A percentile compares a stretch with the other conserved stretches of the same genome.
Evolutionary conservation across 2,329 filamentous ascomycete genomes (phyloP).

Genomic region (Aureobasidium melanogenum): DNA sequence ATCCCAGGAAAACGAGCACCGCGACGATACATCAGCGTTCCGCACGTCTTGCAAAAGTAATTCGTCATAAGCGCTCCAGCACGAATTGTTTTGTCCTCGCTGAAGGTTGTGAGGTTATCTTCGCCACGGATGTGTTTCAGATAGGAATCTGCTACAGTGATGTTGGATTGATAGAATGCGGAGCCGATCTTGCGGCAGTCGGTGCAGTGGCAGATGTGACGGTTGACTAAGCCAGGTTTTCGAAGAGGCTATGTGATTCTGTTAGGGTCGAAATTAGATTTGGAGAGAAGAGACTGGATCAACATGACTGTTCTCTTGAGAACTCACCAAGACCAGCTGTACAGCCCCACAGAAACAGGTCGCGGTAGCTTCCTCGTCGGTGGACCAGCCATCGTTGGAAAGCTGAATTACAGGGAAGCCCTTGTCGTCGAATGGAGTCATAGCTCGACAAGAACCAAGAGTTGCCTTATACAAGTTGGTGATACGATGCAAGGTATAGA

Average conservation of each 20-base stretch:
- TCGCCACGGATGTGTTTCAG: conserved; percentile 44
- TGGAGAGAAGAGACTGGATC: background rate
- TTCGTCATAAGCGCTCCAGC: conserved; percentile 49
- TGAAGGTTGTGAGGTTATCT: conserved; percentile 40
- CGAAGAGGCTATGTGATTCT: conserved; percentile 15
- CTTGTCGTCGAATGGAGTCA: background rate
- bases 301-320: too few relatives aligned
- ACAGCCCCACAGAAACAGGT: conserved; percentile 52
- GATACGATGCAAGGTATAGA: too few relatives aligned
- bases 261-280: background rate
- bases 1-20: conserved; percentile 35
- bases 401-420: background rate
- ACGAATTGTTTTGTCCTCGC: conserved; percentile 40
- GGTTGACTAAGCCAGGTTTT: conserved; percentile 38
- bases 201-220: conserved; percentile 51
- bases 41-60: conserved; percentile 52
- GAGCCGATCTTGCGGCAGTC: conserved; percentile 55
- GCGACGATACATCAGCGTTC: conserved; percentile 51
- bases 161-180: conserved; percentile 54
- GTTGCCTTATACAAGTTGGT: too few relatives aligned
- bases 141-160: conserved; percentile 39
- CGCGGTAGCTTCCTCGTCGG: conserved; percentile 37
- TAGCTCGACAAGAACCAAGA: too few relatives aligned
- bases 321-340: conserved; percentile 42
- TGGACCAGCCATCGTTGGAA: background rate